Evolutionary conservation across 2,329 filamentous ascomycete species (phyloP).

Genomic region (Neonectria faginata): DNA sequence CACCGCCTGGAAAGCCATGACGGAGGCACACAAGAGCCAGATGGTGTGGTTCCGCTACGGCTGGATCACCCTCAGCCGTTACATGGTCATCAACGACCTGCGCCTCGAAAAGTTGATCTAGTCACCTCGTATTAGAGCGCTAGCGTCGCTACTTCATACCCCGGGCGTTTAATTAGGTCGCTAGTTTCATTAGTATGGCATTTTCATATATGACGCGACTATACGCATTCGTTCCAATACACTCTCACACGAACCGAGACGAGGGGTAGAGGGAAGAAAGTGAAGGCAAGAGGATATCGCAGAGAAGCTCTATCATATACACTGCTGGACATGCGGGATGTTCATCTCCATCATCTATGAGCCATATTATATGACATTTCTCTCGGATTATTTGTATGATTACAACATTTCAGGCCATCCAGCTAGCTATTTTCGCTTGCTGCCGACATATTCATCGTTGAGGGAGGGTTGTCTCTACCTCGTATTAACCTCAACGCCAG

Average conservation of each 20-base stretch:
- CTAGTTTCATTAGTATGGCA: neutral
- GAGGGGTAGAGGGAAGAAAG: neutral
- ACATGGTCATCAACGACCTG: slow-evolving; percentile 96
- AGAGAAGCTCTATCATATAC: neutral
- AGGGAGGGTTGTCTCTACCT: neutral
- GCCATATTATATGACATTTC: neutral
- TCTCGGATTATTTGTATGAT: neutral
- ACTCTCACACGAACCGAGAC: neutral
- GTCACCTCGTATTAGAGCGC: no score
- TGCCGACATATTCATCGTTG: neutral
- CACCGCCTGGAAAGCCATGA: slow-evolving; percentile 87
- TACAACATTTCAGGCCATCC: neutral
- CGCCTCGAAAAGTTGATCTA: slow-evolving; percentile 59
- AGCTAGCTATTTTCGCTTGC: slow-evolving; percentile 4
- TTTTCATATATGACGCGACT: neutral
- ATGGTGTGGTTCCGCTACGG: slow-evolving; percentile 99
- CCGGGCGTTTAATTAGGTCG: neutral
- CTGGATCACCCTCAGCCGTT: slow-evolving; percentile 90
- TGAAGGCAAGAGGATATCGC: neutral
- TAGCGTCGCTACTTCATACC: neutral
- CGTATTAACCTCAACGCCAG: neutral
- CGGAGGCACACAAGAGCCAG: slow-evolving; percentile 88
- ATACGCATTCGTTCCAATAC: no score
- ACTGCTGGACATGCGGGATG: neutral
- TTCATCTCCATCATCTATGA: neutral